Evolutionary conservation across 345 rosid genomes (phyloP).

Genomic region (Carallia pectinifolia): DNA sequence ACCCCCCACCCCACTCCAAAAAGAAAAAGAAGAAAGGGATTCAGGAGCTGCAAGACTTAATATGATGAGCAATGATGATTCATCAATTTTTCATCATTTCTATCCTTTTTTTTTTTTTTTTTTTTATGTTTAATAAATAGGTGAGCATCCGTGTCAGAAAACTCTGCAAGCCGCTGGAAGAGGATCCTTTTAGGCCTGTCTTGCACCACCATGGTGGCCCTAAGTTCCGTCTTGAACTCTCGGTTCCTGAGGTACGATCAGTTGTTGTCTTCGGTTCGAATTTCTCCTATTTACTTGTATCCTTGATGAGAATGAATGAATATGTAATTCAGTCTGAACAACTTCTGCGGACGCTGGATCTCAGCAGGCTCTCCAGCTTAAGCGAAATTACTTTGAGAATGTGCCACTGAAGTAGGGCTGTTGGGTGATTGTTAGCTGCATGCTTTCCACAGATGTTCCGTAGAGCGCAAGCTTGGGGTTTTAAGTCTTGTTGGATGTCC

Average conservation of each 20-base stretch:
- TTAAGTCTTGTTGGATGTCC: constrained; percentile 32
- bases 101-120: no score
- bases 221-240: constrained; percentile 90
- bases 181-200: constrained; percentile 94
- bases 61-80: not conserved
- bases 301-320: no score
- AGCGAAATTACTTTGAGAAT: constrained; percentile 21
- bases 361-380: constrained; percentile 72
- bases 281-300: not conserved
- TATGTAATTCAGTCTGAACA: no score
- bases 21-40: no score
- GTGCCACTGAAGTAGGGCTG: constrained; percentile 24
- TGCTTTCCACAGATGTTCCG: constrained; percentile 39
- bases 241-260: constrained; percentile 86
- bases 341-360: constrained; percentile 75
- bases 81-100: not conserved
- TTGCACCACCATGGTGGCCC: constrained; percentile 97
- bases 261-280: not conserved
- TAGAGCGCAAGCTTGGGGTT: constrained; percentile 50
- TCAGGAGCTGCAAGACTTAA: not conserved
- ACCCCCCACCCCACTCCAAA: no score
- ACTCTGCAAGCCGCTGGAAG: constrained; percentile 92
- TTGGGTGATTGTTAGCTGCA: constrained; percentile 28
- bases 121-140: constrained; percentile 29
- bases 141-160: constrained; percentile 83